Percentiles rank a stretch among this genome's conserved stretches.
Evolutionary conservation across 2,329 filamentous ascomycete species (phyloP).

Genomic region (Aspergillus fijiensis): DNA sequence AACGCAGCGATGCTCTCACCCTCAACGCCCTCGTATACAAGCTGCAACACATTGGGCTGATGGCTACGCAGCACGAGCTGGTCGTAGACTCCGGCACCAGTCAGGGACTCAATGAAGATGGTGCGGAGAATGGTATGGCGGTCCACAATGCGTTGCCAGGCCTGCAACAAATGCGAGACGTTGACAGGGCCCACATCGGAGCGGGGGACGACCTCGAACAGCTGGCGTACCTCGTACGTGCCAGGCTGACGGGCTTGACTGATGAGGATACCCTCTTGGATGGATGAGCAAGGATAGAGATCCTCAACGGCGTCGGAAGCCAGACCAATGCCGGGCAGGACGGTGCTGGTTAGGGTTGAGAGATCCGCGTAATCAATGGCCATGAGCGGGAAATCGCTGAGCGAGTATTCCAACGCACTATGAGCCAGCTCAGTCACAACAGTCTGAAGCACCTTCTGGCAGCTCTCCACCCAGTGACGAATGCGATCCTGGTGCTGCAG

Average conservation of each 20-base stretch:
- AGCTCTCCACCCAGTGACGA: too few relatives aligned
- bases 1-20: neutral
- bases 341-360: neutral
- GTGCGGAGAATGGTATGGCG: slow-evolving; percentile 18
- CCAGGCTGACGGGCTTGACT: slow-evolving; percentile 11
- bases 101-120: slow-evolving; percentile 10
- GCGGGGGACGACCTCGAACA: neutral
- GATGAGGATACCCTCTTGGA: slow-evolving; percentile 17
- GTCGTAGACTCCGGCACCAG: neutral
- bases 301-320: slow-evolving; percentile 5
- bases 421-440: too few relatives aligned
- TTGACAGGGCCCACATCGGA: neutral
- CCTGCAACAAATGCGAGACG: slow-evolving; percentile 2
- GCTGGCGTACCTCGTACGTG: neutral
- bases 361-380: slow-evolving; percentile 2
- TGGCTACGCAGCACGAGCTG: slow-evolving; percentile 11
- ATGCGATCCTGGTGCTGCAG: too few relatives aligned
- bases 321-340: slow-evolving; percentile 5
- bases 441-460: too few relatives aligned
- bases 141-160: slow-evolving; percentile 15
- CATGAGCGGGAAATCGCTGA: neutral
- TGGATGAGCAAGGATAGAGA: slow-evolving; percentile 17
- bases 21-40: neutral
- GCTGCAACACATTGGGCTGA: neutral
- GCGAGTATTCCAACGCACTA: neutral